Evolutionary conservation across 176 grass and related monocot genomes (phyloP).

Genomic region (Lolium multiflorum): DNA sequence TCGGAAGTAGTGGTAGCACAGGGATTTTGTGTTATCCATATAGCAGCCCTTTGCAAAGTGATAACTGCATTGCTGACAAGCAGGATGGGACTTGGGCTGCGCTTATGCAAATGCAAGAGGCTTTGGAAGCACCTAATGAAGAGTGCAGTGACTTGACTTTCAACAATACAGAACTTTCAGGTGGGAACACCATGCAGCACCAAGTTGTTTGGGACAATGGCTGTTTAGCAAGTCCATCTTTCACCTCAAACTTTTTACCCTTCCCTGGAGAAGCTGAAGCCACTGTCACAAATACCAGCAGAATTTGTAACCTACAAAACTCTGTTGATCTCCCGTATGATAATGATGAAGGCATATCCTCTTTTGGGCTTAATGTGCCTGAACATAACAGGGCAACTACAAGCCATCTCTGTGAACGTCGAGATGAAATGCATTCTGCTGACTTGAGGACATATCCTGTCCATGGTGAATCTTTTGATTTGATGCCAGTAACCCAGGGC

Average conservation of each 20-base stretch:
- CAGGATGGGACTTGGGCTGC: conserved; percentile 57
- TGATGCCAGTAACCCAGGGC: conserved; percentile 32
- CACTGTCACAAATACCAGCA: conserved; percentile 42
- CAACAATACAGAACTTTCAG: conserved; percentile 52
- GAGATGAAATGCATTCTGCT: conserved; percentile 39
- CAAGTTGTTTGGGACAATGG: conserved; percentile 57
- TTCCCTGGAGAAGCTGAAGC: conserved; percentile 54
- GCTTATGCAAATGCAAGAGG: conserved; percentile 59
- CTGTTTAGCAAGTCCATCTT: conserved; percentile 60
- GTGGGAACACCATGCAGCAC: conserved; percentile 47
- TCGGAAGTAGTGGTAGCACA: conserved; percentile 55
- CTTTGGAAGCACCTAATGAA: conserved; percentile 51
- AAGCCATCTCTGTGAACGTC: conserved; percentile 32
- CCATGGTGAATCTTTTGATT: conserved; percentile 33
- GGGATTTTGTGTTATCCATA: conserved; percentile 37
- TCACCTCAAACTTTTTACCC: conserved; percentile 56
- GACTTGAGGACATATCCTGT: conserved; percentile 35
- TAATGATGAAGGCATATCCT: conserved; percentile 42
- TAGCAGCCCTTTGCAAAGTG: conserved; percentile 52
- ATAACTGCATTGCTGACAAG: conserved; percentile 38
- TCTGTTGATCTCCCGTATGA: conserved; percentile 41
- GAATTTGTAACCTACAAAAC: conserved; percentile 35
- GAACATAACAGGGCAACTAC: conserved; percentile 31
- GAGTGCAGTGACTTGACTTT: conserved; percentile 68
- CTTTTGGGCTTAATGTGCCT: conserved; percentile 33